phyloP scores from a whole-genome alignment of 1,284 basidiomycete genomes.

The Pterulicium gracile region DNA sequence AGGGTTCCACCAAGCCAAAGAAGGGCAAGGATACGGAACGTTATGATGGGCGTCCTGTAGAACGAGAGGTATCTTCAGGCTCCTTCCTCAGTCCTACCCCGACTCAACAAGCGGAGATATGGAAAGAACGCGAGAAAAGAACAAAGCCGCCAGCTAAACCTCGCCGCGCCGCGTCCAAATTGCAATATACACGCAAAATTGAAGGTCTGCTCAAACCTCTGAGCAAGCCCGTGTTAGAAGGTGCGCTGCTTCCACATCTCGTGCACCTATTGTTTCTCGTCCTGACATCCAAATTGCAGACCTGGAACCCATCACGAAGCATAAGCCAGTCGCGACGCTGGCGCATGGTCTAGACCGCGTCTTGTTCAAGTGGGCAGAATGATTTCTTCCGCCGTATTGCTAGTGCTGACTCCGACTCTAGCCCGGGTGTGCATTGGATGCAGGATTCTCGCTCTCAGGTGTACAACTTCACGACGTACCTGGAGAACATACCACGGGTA shows the following conservation, averaged over 20 bases:
- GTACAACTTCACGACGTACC: constrained; percentile 74
- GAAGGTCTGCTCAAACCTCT: constrained; percentile 31
- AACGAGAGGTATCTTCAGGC: too few relatives aligned
- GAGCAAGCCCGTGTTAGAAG: constrained; percentile 15
- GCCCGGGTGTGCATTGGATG: constrained; percentile 88
- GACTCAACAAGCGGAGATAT: too few relatives aligned
- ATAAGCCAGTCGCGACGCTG: constrained; percentile 57
- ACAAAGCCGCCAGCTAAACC: too few relatives aligned
- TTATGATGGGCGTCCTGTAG: too few relatives aligned
- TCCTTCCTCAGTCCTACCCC: too few relatives aligned
- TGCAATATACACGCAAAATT: constrained; percentile 23
- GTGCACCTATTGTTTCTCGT: constrained; percentile 2
- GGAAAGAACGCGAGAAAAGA: too few relatives aligned
- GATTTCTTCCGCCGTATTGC: background rate
- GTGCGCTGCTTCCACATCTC: constrained; percentile 12
- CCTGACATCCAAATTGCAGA: constrained; percentile 24
- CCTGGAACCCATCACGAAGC: constrained; percentile 31
- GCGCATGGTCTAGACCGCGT: constrained; percentile 76
- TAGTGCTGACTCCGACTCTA: constrained; percentile 19
- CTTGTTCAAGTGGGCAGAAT: constrained; percentile 65
- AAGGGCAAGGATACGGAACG: too few relatives aligned
- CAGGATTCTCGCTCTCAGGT: constrained; percentile 79
- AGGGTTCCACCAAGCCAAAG: too few relatives aligned
- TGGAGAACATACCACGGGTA: constrained; percentile 68
- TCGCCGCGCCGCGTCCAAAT: too few relatives aligned